Conservation (phyloP, 164 flowering plant genomes). For the Euptelea pleiosperma region DNA sequence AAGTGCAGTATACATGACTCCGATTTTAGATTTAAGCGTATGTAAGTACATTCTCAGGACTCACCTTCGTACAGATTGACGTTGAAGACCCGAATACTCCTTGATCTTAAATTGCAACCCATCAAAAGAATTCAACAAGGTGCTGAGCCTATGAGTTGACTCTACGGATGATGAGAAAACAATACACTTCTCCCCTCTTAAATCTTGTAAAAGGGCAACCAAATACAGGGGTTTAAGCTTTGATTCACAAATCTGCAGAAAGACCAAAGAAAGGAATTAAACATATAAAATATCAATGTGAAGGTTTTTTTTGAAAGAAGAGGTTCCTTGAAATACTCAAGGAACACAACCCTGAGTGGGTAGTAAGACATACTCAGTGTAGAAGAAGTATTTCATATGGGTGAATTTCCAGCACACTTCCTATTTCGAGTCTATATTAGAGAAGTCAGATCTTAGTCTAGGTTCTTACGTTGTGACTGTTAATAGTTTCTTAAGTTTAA, state of each 20-base stretch:
- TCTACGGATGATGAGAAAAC: slow-evolving; percentile 84
- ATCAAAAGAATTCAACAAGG: slow-evolving; percentile 60
- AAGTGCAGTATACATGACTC: background rate
- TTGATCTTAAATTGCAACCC: slow-evolving; percentile 56
- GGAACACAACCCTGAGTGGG: too few species aligned
- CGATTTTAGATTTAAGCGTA: background rate
- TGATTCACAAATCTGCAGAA: slow-evolving; percentile 68
- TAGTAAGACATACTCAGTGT: too few species aligned
- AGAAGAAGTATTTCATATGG: too few species aligned
- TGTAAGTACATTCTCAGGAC: background rate
- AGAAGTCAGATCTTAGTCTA: too few species aligned
- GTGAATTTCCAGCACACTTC: too few species aligned
- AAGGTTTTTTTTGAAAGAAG: too few species aligned
- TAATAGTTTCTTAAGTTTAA: too few species aligned
- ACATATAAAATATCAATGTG: background rate
- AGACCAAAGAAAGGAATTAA: slow-evolving; percentile 5
- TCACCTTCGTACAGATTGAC: slow-evolving; percentile 79
- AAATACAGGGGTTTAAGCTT: slow-evolving; percentile 71
- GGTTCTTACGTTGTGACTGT: too few species aligned
- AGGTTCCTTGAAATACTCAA: too few species aligned
- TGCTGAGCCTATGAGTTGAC: slow-evolving; percentile 69
- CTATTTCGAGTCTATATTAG: too few species aligned
- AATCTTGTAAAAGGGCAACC: slow-evolving; percentile 60
- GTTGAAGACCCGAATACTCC: slow-evolving; percentile 82
- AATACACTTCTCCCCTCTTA: slow-evolving; percentile 70